Base-by-base conservation (phyloP, 257 asterid species). In the Fraxinus quadrangulata region DNA sequence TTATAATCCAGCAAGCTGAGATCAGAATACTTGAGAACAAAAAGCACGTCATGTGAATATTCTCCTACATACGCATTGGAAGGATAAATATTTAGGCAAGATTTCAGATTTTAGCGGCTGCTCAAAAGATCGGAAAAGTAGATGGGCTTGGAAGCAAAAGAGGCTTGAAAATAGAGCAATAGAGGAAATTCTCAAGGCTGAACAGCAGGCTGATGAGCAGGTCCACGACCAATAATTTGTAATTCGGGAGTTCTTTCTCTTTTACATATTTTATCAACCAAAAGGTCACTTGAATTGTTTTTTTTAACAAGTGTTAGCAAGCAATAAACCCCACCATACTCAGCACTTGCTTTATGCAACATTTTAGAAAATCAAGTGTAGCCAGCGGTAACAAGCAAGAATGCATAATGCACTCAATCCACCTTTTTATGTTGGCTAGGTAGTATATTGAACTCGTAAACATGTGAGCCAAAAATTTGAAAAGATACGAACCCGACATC, bases 241-340 rank as follows among this genome's bases (percentile, higher is more conserved):
- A 74, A 28, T 21, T 37, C 14, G 23, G 13, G 16, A 21, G 5
- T 14, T 23, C 33, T 56, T 17, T 61, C 19, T 24, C 39, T 23
- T 21, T 47, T 47, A 47, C n/a, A 11, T 42, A 42, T 65, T 65
- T 75, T 23, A 39, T 74, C 79, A 75, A 75, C 45, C n/a, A 26
- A 40, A 75, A 13, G n/a, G 26, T 65, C 42, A 65, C 26, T 24
- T n/a, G 21, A 26, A 11, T 37, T 34, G 40, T 21, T 23, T 73
- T 17, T 11, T 11, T 26, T 26, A 63, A 24, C 3, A 63, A 63
- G 34, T 70, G 56, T 26, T 51, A 34, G 9, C 17, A 17, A 74
- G 47, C 51, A 63, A 24, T 63, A 63, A 63, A 26, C 2, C 33
- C 5, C 36, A 63, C 36, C 36, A 63, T 63, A 23, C n/a, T 2